A percentile compares a stretch with the other conserved stretches of the same genome.
Conservation (phyloP, 2,329 filamentous ascomycete species). For the Chaetomium sp. region DNA sequence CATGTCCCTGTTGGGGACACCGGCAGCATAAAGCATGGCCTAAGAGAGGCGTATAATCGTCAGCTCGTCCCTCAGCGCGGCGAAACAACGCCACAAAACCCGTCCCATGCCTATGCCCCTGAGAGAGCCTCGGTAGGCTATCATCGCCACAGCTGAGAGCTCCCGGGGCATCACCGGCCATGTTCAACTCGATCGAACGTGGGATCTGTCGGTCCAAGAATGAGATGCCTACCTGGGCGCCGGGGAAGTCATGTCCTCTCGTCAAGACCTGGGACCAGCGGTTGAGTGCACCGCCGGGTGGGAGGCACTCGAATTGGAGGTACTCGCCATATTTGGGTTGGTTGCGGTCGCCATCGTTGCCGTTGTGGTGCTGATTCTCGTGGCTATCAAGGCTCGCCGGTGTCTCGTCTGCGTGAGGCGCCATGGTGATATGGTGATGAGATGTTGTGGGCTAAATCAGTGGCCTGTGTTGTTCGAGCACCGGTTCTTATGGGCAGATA, state of each 20-base stretch:
- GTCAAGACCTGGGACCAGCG: conserved; percentile 84
- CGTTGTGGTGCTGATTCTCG: conserved; percentile 13
- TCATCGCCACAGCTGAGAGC: background rate
- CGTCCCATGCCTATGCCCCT: background rate
- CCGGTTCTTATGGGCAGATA: too few species aligned
- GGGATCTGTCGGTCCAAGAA: background rate
- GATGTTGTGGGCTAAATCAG: background rate
- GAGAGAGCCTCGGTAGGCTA: background rate
- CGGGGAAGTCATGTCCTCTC: conserved; percentile 84
- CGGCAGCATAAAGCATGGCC: conserved; percentile 95
- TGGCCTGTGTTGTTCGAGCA: background rate
- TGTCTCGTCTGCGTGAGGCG: conserved; percentile 31
- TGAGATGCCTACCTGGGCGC: conserved; percentile 69
- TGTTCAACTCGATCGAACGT: background rate
- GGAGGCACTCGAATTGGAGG: conserved; percentile 55
- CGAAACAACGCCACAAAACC: background rate
- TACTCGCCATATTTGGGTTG: conserved; percentile 56
- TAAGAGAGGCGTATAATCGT: conserved; percentile 41
- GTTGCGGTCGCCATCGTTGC: conserved; percentile 33
- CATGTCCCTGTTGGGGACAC: conserved; percentile 76
- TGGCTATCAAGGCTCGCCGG: conserved; percentile 6
- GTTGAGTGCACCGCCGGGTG: conserved; percentile 66
- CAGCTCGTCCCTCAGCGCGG: conserved; percentile 7
- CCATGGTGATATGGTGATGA: conserved; percentile 24
- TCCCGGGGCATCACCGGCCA: background rate